These are phyloP conservation scores for Trichoderma gamsii DNA, from an alignment of 495 filamentous ascomycete genomes.

Conservation along the genomic window DNA sequence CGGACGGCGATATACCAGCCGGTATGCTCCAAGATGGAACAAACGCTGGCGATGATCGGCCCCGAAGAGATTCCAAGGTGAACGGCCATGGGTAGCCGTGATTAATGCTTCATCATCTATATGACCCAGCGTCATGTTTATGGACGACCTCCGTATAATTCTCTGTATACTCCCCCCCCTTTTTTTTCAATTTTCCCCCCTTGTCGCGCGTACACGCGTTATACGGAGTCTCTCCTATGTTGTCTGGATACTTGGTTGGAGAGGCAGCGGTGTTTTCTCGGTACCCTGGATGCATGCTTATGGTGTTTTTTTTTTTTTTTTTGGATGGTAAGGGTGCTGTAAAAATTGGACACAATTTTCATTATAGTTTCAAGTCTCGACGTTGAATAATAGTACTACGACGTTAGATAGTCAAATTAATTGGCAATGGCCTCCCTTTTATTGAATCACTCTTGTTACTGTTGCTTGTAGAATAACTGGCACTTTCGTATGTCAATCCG, in stretches of 20 bases:
- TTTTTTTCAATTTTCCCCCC: not conserved
- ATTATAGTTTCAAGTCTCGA: not conserved
- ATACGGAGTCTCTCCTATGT: conserved; percentile 3
- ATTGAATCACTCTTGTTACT: not conserved
- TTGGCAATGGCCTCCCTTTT: not conserved
- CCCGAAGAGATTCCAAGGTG: conserved; percentile 30
- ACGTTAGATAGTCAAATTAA: conserved; percentile 7
- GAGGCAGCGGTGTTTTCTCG: conserved; percentile 10
- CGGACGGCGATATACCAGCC: conserved; percentile 15
- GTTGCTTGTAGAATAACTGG: not conserved
- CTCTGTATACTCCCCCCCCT: conserved; percentile 3
- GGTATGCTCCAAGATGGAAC: conserved; percentile 25
- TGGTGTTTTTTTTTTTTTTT: conserved; percentile 3
- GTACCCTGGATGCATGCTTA: conserved; percentile 2
- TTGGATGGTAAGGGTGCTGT: conserved; percentile 4
- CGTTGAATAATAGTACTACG: conserved; percentile 6
- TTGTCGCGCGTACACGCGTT: conserved; percentile 1
- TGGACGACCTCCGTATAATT: not conserved
- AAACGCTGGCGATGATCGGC: conserved; percentile 28
- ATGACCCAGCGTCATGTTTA: not conserved
- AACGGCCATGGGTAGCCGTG: conserved; percentile 3
- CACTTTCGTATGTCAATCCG: not conserved
- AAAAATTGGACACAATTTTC: conserved; percentile 6
- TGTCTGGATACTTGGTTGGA: conserved; percentile 12
- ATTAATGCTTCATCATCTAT: not conserved